Evolutionary conservation across 106 monocot species (phyloP).

Genomic region (Acanthochlamys bracteata): DNA sequence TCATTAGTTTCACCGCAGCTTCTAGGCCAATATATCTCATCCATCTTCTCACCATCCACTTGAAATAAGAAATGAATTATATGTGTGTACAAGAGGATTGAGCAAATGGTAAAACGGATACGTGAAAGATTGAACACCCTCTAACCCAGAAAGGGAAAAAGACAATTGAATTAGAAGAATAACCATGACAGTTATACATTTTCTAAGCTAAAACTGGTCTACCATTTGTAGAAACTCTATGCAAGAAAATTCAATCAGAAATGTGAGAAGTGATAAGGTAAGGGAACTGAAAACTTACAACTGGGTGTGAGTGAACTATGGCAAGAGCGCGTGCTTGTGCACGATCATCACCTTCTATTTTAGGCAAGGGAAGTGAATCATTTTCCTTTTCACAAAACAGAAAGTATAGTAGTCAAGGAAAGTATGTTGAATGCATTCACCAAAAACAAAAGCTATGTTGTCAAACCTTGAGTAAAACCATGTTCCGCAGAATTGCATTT

Average conservation of each 20-base stretch:
- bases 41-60: constrained; percentile 99
- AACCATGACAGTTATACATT: no score
- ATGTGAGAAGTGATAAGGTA: no score
- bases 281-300: constrained; percentile 47
- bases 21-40: constrained; percentile 61
- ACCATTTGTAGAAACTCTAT: no score
- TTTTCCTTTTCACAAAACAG: constrained; percentile 44
- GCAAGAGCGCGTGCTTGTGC: constrained; percentile 95
- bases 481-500: constrained; percentile 81
- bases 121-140: no score
- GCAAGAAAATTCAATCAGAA: no score
- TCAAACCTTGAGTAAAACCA: constrained; percentile 62
- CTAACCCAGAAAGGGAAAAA: no score
- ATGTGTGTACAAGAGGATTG: no score
- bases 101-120: no score
- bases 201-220: no score
- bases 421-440: background rate
- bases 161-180: no score
- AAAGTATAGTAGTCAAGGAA: constrained; percentile 1
- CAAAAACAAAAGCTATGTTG: background rate
- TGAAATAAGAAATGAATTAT: constrained; percentile 24
- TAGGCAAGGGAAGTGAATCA: constrained; percentile 73
- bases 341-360: constrained; percentile 91
- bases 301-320: constrained; percentile 89
- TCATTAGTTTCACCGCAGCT: constrained; percentile 71